These are phyloP conservation scores for Quercus robur DNA, from an alignment of 306 rosid genomes.

Conservation along the genomic window DNA sequence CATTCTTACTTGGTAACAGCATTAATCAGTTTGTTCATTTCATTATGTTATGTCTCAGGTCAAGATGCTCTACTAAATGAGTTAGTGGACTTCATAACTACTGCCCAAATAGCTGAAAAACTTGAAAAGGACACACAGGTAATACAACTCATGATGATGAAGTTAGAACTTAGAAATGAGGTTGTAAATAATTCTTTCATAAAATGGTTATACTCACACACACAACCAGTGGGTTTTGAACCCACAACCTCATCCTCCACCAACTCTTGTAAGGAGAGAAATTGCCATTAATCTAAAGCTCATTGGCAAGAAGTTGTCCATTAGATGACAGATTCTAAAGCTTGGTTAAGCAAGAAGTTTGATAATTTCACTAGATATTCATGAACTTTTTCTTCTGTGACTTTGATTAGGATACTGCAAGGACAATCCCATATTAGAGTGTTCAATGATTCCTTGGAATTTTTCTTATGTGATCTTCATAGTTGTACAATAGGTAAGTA, in stretches of 20 bases:
- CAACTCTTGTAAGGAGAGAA: too few species aligned
- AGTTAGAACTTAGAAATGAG: constrained; percentile 51
- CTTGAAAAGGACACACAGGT: constrained; percentile 45
- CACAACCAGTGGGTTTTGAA: too few species aligned
- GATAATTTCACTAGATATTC: too few species aligned
- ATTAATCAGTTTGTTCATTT: constrained; percentile 7
- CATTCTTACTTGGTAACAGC: constrained; percentile 3
- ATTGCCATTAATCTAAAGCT: too few species aligned
- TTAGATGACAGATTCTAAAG: constrained; percentile 5
- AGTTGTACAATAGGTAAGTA: too few species aligned
- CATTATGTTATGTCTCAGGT: constrained; percentile 44
- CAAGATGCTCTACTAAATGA: constrained; percentile 55
- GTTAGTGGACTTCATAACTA: constrained; percentile 72
- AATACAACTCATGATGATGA: constrained; percentile 34
- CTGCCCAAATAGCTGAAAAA: constrained; percentile 68
- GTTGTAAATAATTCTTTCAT: constrained; percentile 26
- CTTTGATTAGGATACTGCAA: too few species aligned
- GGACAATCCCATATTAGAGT: too few species aligned
- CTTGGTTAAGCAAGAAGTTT: not conserved
- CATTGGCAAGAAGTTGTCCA: not conserved
- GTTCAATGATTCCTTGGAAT: too few species aligned
- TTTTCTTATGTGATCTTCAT: too few species aligned
- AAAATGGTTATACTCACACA: not conserved
- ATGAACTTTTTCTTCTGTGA: too few species aligned
- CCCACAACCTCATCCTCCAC: too few species aligned